Evolutionary conservation across 441 rosid species (phyloP), one percentile per base, ranked within the genome.

Genomic region (Erysimum pusillum): DNA sequence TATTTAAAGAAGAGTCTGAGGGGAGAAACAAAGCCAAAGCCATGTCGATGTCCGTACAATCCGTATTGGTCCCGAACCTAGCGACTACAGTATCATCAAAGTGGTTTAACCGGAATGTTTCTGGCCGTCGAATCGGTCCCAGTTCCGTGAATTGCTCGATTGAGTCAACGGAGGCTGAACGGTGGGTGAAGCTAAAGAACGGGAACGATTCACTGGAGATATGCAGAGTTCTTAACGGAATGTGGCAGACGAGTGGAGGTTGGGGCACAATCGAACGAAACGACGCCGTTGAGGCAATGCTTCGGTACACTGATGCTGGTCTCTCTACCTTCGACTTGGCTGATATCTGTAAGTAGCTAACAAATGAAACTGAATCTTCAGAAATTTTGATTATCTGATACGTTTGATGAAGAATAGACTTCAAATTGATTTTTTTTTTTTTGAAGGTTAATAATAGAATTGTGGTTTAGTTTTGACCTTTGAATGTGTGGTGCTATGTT

Each of bases 271-370:
- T 91, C 49, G 96, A 94, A 69, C 83, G 93, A 17, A 85, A 91
- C 79, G 87, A 71, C 77, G 97, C 97, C 83, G 97, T 86, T 15
- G 96, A 91, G 0, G 94, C 93, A 25, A 94, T 92, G 97, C 87
- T 94, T 61, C 88, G 87, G 0, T 67, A 92, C 66, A 84, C 93
- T 61, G 97, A 94, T 56, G 83, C 92, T 54, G 97, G 97, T 46
- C 90, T 94, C 85, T 77, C 96, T 80, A 94, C 98, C 65, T 94
- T 94, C 85, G 97, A 94, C 84, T 88, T 94, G 99, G 96, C 99
- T 67, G 97, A 95, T 71, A 96, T 90, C 76, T 94, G 97, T 94
- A 86, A 54, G 78, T 80, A 73, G 46, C 65, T 54, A 2, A 7
- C 49, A 3, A 10, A 9, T 12, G 45, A 59, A 22, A 22, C 25